Evolutionary conservation across 345 rosid genomes (phyloP).

Genomic region (Linum tenue): DNA sequence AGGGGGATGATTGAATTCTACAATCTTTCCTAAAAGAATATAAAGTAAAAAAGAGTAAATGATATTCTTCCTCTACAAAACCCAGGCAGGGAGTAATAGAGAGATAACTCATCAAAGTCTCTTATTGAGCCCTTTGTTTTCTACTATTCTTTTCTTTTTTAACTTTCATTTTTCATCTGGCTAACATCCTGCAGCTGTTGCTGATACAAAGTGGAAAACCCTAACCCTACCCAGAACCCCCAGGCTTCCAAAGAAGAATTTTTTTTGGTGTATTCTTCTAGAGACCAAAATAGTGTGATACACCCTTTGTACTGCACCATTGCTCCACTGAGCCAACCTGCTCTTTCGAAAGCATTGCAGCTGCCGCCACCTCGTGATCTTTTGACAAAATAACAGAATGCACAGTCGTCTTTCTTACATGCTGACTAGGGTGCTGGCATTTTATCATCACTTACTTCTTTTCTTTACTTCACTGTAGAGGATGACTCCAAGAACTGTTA

Average conservation of each 20-base stretch:
- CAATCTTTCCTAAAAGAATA: conserved; percentile 24
- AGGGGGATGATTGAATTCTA: conserved; percentile 26
- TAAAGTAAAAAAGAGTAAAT: conserved; percentile 34
- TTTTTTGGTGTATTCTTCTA: too few relatives aligned
- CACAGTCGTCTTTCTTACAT: not conserved
- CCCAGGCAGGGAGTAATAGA: conserved; percentile 27
- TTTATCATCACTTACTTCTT: conserved; percentile 53
- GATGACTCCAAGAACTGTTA: conserved; percentile 87
- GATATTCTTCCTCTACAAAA: conserved; percentile 25
- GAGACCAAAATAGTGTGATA: conserved; percentile 14
- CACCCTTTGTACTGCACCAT: conserved; percentile 14
- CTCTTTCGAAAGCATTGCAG: conserved; percentile 12
- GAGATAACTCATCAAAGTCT: conserved; percentile 17
- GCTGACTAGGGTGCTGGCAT: not conserved
- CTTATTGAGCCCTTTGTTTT: conserved; percentile 20
- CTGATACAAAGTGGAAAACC: conserved; percentile 34
- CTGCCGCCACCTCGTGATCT: conserved; percentile 4
- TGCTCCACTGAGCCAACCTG: conserved; percentile 10
- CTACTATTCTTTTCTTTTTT: not conserved
- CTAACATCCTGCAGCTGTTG: conserved; percentile 34
- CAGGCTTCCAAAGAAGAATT: conserved; percentile 22
- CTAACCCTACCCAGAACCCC: conserved; percentile 2
- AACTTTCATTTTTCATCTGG: conserved; percentile 17
- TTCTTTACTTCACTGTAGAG: conserved; percentile 98
- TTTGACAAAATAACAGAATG: not conserved